Evolutionary conservation across 257 asterid species (phyloP).

Genomic region (Cinchona pubescens): DNA sequence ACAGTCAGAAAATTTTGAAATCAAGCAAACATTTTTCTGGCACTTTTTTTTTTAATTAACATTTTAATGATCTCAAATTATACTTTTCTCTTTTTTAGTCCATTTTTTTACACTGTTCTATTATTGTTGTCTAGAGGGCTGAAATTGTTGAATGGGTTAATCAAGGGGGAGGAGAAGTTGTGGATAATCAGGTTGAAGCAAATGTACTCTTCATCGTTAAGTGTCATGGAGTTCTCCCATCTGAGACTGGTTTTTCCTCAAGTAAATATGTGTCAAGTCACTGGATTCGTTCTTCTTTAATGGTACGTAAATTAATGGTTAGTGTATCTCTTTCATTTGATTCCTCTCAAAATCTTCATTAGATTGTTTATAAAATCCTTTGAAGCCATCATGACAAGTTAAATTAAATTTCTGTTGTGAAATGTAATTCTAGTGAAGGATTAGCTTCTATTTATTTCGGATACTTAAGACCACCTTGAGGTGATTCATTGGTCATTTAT

Average conservation of each 20-base stretch:
- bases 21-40: neutral
- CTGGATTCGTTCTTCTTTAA: conserved; percentile 80
- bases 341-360: neutral
- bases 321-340: neutral
- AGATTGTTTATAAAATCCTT: neutral
- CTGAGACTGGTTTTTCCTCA: conserved; percentile 29
- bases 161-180: conserved; percentile 81
- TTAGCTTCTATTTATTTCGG: neutral
- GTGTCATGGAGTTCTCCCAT: conserved; percentile 61
- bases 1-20: neutral
- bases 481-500: neutral
- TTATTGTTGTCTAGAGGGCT: conserved; percentile 56
- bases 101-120: conserved; percentile 19
- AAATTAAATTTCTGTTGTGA: too few relatives aligned
- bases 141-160: conserved; percentile 77
- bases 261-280: conserved; percentile 70
- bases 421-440: neutral
- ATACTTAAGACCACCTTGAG: neutral
- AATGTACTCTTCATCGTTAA: conserved; percentile 65
- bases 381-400: too few relatives aligned
- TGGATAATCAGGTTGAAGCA: conserved; percentile 49
- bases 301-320: conserved; percentile 45
- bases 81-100: too few relatives aligned
- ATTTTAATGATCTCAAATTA: neutral
- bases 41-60: neutral